Percentiles rank a stretch among this genome's conserved stretches.
phyloP scores from a whole-genome alignment of 192 early-diverging fungal species.

The Oehlia diaphana region DNA sequence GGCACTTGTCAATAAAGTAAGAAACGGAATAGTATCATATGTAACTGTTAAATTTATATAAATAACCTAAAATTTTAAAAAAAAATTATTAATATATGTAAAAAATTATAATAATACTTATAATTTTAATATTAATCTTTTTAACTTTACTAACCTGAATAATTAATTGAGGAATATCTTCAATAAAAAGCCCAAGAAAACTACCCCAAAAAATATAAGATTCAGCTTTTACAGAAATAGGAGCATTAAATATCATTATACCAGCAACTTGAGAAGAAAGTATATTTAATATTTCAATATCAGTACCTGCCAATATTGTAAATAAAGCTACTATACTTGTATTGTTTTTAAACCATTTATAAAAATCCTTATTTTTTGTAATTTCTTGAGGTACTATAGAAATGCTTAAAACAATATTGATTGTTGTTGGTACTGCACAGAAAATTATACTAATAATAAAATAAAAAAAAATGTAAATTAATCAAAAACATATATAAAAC shows the following conservation, averaged over 20 bases:
- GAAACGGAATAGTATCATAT: background rate
- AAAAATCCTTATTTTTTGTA: background rate
- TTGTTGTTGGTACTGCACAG: background rate
- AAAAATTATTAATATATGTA: background rate
- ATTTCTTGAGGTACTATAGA: background rate
- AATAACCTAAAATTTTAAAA: background rate
- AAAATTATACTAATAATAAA: background rate
- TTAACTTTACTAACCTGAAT: background rate
- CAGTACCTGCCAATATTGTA: background rate
- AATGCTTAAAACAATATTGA: background rate
- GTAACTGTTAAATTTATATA: background rate
- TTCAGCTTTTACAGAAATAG: background rate
- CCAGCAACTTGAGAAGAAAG: background rate
- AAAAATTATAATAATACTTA: no score
- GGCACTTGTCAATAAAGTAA: background rate
- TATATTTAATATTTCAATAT: slow-evolving; percentile 1
- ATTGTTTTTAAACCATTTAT: background rate
- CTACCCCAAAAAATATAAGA: background rate
- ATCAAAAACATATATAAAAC: no score
- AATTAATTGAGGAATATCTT: slow-evolving; percentile 15
- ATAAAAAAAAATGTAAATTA: background rate
- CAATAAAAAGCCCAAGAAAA: background rate
- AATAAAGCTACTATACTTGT: background rate
- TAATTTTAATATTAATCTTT: no score
- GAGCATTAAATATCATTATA: background rate